A percentile compares a stretch with the other conserved stretches of the same genome.
These are phyloP conservation scores for Adenanthera pavonina DNA, from an alignment of 306 rosid genomes.

Conservation along the genomic window DNA sequence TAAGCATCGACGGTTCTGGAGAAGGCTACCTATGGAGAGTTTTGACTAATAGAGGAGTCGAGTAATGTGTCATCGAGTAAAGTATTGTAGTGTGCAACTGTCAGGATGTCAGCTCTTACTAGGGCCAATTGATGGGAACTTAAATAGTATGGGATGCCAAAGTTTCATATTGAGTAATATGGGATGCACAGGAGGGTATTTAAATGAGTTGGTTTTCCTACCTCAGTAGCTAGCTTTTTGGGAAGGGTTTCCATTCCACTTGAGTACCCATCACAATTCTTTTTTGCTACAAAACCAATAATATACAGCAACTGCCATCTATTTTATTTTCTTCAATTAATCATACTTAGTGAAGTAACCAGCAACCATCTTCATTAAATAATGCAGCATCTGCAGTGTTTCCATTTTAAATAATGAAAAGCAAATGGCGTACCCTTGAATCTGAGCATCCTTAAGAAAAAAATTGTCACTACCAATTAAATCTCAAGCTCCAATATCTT, in stretches of 20 bases:
- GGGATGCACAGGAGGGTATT: too few species aligned
- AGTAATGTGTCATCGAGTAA: too few species aligned
- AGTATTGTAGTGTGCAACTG: too few species aligned
- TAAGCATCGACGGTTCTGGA: too few species aligned
- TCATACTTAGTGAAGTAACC: background rate
- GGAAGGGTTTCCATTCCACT: background rate
- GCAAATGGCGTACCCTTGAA: background rate
- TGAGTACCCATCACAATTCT: background rate
- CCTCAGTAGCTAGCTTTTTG: too few species aligned
- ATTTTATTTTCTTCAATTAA: background rate
- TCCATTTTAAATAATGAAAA: slow-evolving; percentile 9
- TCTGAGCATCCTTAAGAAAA: background rate
- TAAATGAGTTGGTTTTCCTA: too few species aligned
- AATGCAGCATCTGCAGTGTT: background rate
- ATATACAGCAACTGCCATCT: background rate
- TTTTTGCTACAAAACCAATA: background rate
- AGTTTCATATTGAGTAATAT: too few species aligned
- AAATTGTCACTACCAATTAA: background rate
- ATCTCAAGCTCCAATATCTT: slow-evolving; percentile 1
- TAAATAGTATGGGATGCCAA: too few species aligned
- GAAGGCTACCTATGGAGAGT: too few species aligned
- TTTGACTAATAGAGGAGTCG: too few species aligned
- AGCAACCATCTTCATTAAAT: slow-evolving; percentile 11
- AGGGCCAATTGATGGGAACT: too few species aligned
- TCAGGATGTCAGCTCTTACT: too few species aligned